Base-by-base conservation (phyloP, 208 protist species). In the Kentomonas sorsogonicus region DNA sequence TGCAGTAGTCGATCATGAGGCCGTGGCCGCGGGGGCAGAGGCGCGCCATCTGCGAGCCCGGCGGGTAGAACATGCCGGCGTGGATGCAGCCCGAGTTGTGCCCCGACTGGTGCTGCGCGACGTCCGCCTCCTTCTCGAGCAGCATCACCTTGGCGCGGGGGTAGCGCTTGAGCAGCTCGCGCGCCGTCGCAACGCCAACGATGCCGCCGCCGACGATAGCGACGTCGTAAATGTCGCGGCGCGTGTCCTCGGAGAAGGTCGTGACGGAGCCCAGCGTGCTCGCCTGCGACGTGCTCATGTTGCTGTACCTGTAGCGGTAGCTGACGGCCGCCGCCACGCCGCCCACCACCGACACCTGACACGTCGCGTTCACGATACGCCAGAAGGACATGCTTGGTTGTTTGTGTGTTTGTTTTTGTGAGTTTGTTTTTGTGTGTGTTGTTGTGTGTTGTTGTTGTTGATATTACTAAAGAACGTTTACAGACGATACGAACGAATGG, bases 31-130 rank as follows among this genome's bases (percentile, higher is more conserved):
- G 69, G 2, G 85, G 78, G 69, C 93, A 97, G n/a, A 96, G 68
- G 7, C 72, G 71, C 15, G 89, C 77, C 77, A 90, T 93, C 29
- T 72, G 53, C 40, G 74, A 78, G 55, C 83, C 79, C 10, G 80
- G 79, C 33, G 69, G 71, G 70, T 97, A 95, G 63, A 91, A 97
- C 72, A 97, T 89, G 27, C 93, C 93, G n/a, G 77, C 73, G 61
- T 97, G 93, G 52, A 97, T 88, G 59, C 93, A 93, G 54, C 87
- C 87, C 70, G 79, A 92, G 73, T 94, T 95, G 75, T 96, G 86
- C 20, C 76, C 71, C 4, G 86, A 91, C 67, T 97, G 93, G 70
- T 97, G 89, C 71, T 76, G 72, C 3, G 83, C 91, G 38, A 97
- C 80, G 54, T 84, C 74, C 20, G 71, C 77, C 60, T 97, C 92